Evolutionary conservation across 371 early-diverging fungal species (phyloP).

Genomic region (Funneliformis caledonium): DNA sequence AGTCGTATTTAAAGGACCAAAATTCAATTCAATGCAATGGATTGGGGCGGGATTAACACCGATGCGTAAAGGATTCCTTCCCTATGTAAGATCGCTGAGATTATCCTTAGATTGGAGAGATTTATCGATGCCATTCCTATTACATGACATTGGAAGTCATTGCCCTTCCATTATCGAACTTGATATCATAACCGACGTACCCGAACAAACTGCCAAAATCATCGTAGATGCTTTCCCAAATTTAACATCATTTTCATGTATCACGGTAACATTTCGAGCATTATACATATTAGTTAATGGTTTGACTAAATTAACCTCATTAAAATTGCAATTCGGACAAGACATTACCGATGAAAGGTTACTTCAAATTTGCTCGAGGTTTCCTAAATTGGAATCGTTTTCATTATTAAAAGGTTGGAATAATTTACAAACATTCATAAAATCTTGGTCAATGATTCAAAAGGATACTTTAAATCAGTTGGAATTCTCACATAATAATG

Average conservation of each 20-base stretch:
- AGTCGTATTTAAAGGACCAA: conserved; percentile 2
- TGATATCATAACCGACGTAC: background rate
- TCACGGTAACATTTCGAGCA: background rate
- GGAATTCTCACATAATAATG: background rate
- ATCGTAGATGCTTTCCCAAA: background rate
- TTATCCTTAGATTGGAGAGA: conserved; percentile 9
- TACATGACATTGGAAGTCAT: background rate
- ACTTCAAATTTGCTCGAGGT: background rate
- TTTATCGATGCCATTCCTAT: background rate
- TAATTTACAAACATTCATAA: background rate
- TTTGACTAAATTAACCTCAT: background rate
- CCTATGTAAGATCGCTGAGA: background rate
- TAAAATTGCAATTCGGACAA: background rate
- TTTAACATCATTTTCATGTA: background rate
- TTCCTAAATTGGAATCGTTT: conserved; percentile 4
- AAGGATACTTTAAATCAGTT: background rate
- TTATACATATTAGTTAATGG: background rate
- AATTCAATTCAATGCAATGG: conserved; percentile 2
- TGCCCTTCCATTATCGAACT: background rate
- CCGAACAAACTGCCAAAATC: background rate
- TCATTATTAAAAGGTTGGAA: background rate
- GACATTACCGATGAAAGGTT: background rate
- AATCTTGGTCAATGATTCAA: background rate
- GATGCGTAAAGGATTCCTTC: background rate
- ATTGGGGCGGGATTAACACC: background rate